A percentile compares a stretch with the other conserved stretches of the same genome.
phyloP scores from a whole-genome alignment of 257 asterid genomes.

The Petunia axillaris region DNA sequence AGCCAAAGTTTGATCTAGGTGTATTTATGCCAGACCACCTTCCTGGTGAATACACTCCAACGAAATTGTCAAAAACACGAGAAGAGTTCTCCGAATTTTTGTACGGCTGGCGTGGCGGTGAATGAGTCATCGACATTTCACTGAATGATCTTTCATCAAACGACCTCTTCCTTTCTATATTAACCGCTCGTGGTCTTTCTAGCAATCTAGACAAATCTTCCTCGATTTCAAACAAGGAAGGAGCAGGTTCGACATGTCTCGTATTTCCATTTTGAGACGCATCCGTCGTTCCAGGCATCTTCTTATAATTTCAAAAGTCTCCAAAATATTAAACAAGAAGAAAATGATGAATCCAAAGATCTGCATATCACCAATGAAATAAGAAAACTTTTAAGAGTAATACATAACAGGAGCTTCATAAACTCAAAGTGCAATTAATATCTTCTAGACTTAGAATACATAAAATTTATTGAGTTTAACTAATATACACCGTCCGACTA shows the following conservation, averaged over 20 bases:
- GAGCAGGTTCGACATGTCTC: conserved; percentile 50
- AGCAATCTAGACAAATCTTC: conserved; percentile 64
- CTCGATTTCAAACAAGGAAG: conserved; percentile 73
- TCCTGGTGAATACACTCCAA: conserved; percentile 58
- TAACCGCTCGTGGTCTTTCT: conserved; percentile 65
- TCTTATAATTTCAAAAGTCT: conserved; percentile 13
- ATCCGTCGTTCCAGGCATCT: conserved; percentile 58
- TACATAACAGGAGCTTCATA: background rate
- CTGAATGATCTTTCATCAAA: conserved; percentile 87
- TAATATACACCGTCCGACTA: too few species aligned
- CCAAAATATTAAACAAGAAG: conserved; percentile 21
- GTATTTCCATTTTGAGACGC: conserved; percentile 51
- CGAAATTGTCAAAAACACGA: conserved; percentile 60
- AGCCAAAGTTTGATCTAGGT: conserved; percentile 64
- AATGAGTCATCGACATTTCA: conserved; percentile 66
- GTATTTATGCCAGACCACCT: conserved; percentile 71
- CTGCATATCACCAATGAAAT: conserved; percentile 33
- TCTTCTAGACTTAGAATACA: background rate
- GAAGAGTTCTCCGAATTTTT: conserved; percentile 60
- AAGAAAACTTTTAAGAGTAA: background rate
- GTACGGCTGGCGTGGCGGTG: conserved; percentile 61
- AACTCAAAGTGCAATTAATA: conserved; percentile 13
- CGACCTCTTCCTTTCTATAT: conserved; percentile 80
- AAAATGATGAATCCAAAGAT: conserved; percentile 24
- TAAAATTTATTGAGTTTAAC: too few species aligned